Conservation (phyloP, 2,329 filamentous ascomycete genomes). For the Periconia digitata region DNA sequence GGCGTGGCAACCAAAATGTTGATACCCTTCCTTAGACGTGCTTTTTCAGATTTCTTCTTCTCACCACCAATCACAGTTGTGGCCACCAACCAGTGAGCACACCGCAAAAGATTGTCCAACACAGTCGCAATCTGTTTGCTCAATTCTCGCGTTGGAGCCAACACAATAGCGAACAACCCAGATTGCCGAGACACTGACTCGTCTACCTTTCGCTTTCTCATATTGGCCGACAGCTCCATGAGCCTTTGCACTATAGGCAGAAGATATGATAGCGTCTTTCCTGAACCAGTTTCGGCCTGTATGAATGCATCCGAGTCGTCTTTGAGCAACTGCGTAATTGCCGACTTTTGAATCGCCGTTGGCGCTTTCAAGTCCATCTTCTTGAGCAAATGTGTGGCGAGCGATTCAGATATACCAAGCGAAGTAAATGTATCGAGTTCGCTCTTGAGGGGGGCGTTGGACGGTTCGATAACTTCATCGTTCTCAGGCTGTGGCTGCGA, state of each 20-base stretch:
- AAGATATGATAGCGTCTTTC: slow-evolving; percentile 96
- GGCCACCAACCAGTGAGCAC: slow-evolving; percentile 89
- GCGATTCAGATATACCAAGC: slow-evolving; percentile 75
- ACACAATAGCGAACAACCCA: slow-evolving; percentile 88
- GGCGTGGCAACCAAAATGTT: slow-evolving; percentile 97
- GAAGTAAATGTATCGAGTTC: slow-evolving; percentile 85
- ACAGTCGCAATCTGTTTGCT: slow-evolving; percentile 92
- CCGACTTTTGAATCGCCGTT: slow-evolving; percentile 90
- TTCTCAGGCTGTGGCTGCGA: slow-evolving; percentile 51
- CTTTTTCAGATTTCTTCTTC: slow-evolving; percentile 83
- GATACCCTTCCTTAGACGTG: slow-evolving; percentile 86
- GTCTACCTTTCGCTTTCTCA: slow-evolving; percentile 45
- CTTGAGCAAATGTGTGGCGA: slow-evolving; percentile 79
- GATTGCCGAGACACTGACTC: slow-evolving; percentile 73
- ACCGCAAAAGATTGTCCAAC: slow-evolving; percentile 80
- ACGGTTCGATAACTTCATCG: slow-evolving; percentile 64
- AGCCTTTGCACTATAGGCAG: slow-evolving; percentile 89
- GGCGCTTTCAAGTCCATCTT: slow-evolving; percentile 90
- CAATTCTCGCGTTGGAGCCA: slow-evolving; percentile 90
- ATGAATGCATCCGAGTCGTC: slow-evolving; percentile 90
- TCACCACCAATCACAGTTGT: slow-evolving; percentile 78
- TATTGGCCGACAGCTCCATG: slow-evolving; percentile 66
- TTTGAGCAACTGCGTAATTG: slow-evolving; percentile 76
- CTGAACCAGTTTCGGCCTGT: slow-evolving; percentile 94
- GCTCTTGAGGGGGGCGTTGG: slow-evolving; percentile 85